Conservation (phyloP, 2,329 filamentous ascomycete genomes). For the Alternaria triticina region DNA sequence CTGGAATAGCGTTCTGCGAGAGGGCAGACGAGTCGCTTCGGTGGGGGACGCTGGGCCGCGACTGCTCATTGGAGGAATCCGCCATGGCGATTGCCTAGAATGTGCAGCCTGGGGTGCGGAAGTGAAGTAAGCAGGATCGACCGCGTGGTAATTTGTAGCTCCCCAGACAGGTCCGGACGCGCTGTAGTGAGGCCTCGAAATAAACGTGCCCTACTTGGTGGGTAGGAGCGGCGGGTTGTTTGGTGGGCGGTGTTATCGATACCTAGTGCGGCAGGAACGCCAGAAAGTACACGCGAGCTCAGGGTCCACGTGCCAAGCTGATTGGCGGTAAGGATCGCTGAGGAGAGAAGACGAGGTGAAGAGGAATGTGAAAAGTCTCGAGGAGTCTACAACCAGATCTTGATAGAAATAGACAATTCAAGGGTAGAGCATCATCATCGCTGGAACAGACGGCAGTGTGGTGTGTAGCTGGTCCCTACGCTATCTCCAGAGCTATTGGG, state of each 20-base stretch:
- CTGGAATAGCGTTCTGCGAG: constrained; percentile 21
- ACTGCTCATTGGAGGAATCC: constrained; percentile 34
- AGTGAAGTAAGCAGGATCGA: constrained; percentile 9
- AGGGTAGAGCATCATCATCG: background rate
- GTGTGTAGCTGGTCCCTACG: background rate
- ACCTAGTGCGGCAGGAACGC: constrained; percentile 4
- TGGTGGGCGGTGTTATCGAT: constrained; percentile 21
- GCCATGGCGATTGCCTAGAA: constrained; percentile 27
- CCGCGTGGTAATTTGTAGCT: background rate
- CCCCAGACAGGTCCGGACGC: background rate
- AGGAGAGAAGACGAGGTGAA: background rate
- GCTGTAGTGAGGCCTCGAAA: constrained; percentile 11
- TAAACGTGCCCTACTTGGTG: constrained; percentile 22
- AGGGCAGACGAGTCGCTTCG: constrained; percentile 26
- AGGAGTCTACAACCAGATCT: background rate
- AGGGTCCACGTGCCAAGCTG: constrained; percentile 41
- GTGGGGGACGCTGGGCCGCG: constrained; percentile 23
- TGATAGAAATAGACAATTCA: background rate
- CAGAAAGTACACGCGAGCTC: constrained; percentile 20
- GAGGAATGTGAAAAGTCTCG: background rate
- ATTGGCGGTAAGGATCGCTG: constrained; percentile 26
- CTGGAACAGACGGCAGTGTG: background rate
- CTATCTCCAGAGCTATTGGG: background rate
- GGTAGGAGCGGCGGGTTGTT: constrained; percentile 13
- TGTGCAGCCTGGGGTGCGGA: background rate